Conservation (phyloP, 108 stramenopile species). For the Skeletonema grethae region DNA sequence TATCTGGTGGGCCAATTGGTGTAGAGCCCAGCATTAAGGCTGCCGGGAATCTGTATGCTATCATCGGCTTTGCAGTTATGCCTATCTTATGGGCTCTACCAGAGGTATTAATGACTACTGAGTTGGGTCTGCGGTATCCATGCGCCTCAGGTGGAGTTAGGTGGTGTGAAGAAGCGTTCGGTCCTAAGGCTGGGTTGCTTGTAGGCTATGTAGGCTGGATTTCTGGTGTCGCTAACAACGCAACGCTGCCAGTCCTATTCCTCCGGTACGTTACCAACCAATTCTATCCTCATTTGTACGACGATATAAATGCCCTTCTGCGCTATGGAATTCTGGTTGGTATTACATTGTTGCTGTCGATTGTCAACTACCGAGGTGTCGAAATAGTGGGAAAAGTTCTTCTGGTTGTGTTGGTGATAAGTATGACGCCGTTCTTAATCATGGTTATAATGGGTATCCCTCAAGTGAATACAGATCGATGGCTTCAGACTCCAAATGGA, state of each 20-base stretch:
- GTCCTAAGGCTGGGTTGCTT: slow-evolving; percentile 75
- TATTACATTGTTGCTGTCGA: slow-evolving; percentile 19
- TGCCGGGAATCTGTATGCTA: slow-evolving; percentile 80
- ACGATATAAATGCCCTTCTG: slow-evolving; percentile 22
- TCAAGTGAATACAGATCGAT: slow-evolving; percentile 52
- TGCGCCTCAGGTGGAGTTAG: slow-evolving; percentile 89
- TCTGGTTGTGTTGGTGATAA: slow-evolving; percentile 47
- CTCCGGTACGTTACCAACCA: slow-evolving; percentile 76
- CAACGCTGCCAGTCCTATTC: slow-evolving; percentile 87
- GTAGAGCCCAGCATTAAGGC: slow-evolving; percentile 82
- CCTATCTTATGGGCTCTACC: slow-evolving; percentile 92
- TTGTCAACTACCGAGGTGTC: slow-evolving; percentile 63
- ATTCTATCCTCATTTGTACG: slow-evolving; percentile 34
- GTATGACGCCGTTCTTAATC: slow-evolving; percentile 69
- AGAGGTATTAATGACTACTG: slow-evolving; percentile 93
- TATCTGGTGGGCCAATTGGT: slow-evolving; percentile 87
- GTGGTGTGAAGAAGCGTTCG: slow-evolving; percentile 90
- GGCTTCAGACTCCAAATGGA: slow-evolving; percentile 54
- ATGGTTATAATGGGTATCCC: slow-evolving; percentile 55
- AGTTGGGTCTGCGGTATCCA: slow-evolving; percentile 88
- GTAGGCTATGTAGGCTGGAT: slow-evolving; percentile 91
- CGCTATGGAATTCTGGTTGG: slow-evolving; percentile 19
- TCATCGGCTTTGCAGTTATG: slow-evolving; percentile 81
- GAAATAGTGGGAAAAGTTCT: slow-evolving; percentile 57
- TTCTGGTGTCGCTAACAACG: slow-evolving; percentile 90